These are phyloP conservation scores for Colletotrichum aenigma DNA, from an alignment of 2,329 filamentous ascomycete species.

Conservation along the genomic window DNA sequence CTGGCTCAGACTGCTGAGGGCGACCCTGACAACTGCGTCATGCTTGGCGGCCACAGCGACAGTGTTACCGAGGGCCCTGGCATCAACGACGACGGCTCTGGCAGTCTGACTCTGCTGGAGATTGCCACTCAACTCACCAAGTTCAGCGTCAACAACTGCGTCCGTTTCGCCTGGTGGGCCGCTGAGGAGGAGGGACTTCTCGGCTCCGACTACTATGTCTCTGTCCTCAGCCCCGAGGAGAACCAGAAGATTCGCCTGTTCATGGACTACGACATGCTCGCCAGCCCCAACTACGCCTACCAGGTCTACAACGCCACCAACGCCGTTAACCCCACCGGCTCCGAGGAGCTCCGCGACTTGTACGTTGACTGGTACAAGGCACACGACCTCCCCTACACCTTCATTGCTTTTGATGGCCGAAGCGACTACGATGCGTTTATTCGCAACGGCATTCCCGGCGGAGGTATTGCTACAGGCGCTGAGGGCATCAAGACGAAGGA, in stretches of 20 bases:
- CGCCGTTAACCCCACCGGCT: constrained; percentile 71
- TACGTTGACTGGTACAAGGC: constrained; percentile 71
- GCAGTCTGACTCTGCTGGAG: constrained; percentile 66
- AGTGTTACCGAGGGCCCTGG: constrained; percentile 68
- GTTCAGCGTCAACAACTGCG: constrained; percentile 67
- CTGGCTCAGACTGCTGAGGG: constrained; percentile 65
- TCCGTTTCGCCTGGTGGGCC: constrained; percentile 72
- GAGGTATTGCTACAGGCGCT: constrained; percentile 79
- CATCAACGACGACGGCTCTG: constrained; percentile 81
- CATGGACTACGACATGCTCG: constrained; percentile 75
- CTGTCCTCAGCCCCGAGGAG: constrained; percentile 58
- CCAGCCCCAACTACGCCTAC: constrained; percentile 68
- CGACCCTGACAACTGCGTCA: constrained; percentile 67
- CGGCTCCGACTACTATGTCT: constrained; percentile 67
- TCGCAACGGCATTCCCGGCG: constrained; percentile 71
- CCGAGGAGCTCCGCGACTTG: constrained; percentile 69
- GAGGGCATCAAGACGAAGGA: constrained; percentile 75
- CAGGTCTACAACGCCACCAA: constrained; percentile 77
- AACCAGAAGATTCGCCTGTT: constrained; percentile 68
- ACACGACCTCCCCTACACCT: constrained; percentile 68
- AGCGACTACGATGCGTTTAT: constrained; percentile 84
- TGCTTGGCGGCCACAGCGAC: constrained; percentile 69
- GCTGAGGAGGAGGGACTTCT: constrained; percentile 71
- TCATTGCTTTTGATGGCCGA: constrained; percentile 78
- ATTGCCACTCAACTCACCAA: constrained; percentile 62